Percentiles rank a stretch among this genome's conserved stretches.
phyloP scores from a whole-genome alignment of 345 rosid species.

The Triadica sebifera region DNA sequence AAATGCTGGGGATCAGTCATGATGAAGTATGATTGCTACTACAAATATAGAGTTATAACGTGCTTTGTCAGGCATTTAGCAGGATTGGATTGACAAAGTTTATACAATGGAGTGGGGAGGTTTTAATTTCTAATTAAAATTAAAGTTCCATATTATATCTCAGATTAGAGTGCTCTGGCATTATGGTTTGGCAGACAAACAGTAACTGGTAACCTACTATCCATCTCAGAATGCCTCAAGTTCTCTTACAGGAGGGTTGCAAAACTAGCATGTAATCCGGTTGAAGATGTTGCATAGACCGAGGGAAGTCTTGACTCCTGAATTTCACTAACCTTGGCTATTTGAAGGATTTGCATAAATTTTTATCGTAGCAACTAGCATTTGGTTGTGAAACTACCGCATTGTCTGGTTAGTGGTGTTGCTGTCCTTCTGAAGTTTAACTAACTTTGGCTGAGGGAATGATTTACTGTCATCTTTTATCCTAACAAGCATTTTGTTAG shows the following conservation, averaged over 20 bases:
- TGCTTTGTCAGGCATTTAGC: background rate
- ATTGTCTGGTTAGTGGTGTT: too few species aligned
- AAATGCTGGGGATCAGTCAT: conserved; percentile 62
- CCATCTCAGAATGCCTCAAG: background rate
- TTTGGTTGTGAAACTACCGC: background rate
- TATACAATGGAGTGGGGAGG: background rate
- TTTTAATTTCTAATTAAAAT: background rate
- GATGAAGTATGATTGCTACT: conserved; percentile 16
- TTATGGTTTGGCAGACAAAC: background rate
- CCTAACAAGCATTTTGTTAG: too few species aligned
- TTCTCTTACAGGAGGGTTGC: conserved; percentile 2
- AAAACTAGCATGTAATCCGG: background rate
- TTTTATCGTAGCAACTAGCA: background rate
- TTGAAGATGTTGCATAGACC: background rate
- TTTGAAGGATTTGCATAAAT: background rate
- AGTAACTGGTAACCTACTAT: background rate
- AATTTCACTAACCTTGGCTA: conserved; percentile 8
- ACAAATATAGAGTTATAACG: background rate
- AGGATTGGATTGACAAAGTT: background rate
- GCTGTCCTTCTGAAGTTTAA: background rate
- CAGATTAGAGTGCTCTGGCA: background rate
- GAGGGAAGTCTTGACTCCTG: background rate
- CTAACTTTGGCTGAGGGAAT: background rate
- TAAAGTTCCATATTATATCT: background rate
- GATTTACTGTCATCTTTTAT: background rate